Evolutionary conservation across 2,329 filamentous ascomycete species (phyloP), one percentile per base, ranked within the genome.

Genomic region (Rhynchosporium secalis): DNA sequence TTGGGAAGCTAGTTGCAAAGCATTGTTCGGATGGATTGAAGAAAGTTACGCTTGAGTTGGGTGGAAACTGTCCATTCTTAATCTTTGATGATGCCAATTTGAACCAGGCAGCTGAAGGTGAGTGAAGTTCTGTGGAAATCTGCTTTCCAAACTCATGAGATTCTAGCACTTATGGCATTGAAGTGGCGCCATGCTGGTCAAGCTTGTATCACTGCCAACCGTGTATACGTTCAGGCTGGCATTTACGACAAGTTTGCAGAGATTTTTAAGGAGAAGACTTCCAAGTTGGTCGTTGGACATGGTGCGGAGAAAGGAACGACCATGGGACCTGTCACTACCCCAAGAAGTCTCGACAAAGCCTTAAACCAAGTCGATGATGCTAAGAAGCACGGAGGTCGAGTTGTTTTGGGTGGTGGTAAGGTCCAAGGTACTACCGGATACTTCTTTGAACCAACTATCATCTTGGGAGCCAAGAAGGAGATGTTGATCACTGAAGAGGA

Each of bases 381-480:
- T 3, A 79, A 80, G 59, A 80, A 80, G 60, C 80, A 83, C 45
- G 88, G 88, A 2, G 89, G 84, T 1, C 82, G 81, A 49, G 74
- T 89, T n/a, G 76, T 89, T 1, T 76, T 86, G 26, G 88, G 88
- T 12, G 86, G 84, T 1, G 79, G 81, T 71, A 67, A 80, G 74
- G 78, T 86, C 2, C 73, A 77, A 1, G 72, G 72, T 29, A 73
- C 77, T 8, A 75, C 78, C 0, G 86, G 86, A 4, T 90, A 87
- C 75, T 91, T 89, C 78, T 89, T 90, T 74, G 80, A 88, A 71
- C 87, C 86, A 1, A 90, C 87, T 0, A 82, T 90, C 60, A 80
- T 90, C 46, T 80, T 80, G 0, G 81, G 82, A 4, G 83, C 86
- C 65, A 85, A 79, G 6, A 75, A 78, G 9, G 79, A 85, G 2